Percentiles rank a stretch among this genome's conserved stretches.
Evolutionary conservation across 768 basidiomycete genomes (phyloP).

Genomic region (Daedalea quercina): DNA sequence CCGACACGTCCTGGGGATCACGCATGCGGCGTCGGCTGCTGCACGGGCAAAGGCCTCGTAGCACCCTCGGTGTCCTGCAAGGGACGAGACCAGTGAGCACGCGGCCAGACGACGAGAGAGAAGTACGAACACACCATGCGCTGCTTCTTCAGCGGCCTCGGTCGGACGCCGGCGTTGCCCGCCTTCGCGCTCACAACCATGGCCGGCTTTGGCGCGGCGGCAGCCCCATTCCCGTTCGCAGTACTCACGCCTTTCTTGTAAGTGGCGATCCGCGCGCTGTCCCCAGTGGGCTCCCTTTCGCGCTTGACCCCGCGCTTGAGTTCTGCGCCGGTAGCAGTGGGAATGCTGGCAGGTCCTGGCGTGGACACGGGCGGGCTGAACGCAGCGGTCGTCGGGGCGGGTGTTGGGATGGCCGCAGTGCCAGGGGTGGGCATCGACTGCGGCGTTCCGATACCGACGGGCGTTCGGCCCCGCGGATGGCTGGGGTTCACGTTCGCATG

Average conservation of each 20-base stretch:
- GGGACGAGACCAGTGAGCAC: not conserved
- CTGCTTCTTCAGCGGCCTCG: conserved; percentile 71
- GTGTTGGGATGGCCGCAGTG: not conserved
- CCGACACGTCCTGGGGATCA: conserved; percentile 5
- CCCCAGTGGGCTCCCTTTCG: conserved; percentile 14
- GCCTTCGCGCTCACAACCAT: conserved; percentile 47
- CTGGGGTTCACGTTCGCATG: conserved; percentile 15
- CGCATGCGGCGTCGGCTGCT: conserved; percentile 59
- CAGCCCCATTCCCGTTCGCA: not conserved
- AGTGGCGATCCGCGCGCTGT: conserved; percentile 7
- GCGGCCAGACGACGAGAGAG: not conserved
- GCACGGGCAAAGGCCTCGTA: conserved; percentile 52
- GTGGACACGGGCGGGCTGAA: conserved; percentile 1
- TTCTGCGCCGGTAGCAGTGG: not conserved
- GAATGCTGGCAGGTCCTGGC: not conserved
- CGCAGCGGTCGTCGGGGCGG: conserved; percentile 5
- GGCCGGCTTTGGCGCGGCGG: not conserved
- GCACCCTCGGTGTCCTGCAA: conserved; percentile 59
- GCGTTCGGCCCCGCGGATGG: conserved; percentile 19
- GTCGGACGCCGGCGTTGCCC: conserved; percentile 49
- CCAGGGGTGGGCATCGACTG: conserved; percentile 13
- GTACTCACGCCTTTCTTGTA: conserved; percentile 5
- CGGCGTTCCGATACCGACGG: conserved; percentile 20
- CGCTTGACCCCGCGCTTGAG: conserved; percentile 17
- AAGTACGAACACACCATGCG: conserved; percentile 47